These are phyloP conservation scores for Pestalotiopsis fici DNA, from an alignment of 2,329 filamentous ascomycete species.

Conservation along the genomic window DNA sequence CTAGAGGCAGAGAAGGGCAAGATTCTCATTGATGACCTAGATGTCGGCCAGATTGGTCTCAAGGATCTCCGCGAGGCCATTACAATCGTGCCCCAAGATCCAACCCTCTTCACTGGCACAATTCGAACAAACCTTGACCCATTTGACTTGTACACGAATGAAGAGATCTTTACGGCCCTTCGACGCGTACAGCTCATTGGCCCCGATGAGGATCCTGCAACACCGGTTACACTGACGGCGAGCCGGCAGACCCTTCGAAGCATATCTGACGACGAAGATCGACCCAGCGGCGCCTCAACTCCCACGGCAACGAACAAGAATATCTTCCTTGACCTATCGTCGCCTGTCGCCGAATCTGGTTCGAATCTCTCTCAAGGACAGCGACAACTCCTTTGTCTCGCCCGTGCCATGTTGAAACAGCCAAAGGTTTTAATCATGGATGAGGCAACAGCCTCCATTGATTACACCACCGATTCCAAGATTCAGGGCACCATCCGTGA, in stretches of 20 bases:
- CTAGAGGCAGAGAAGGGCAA: conserved; percentile 88
- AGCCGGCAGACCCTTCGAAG: conserved; percentile 11
- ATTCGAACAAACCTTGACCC: conserved; percentile 92
- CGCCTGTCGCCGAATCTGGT: conserved; percentile 84
- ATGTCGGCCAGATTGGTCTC: conserved; percentile 88
- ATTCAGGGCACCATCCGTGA: conserved; percentile 97
- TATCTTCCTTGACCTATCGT: conserved; percentile 84
- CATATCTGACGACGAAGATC: conserved; percentile 9
- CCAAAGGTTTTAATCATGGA: conserved; percentile 98
- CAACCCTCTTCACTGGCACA: conserved; percentile 89
- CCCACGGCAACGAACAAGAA: conserved; percentile 80
- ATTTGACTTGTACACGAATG: conserved; percentile 85
- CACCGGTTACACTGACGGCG: conserved; percentile 19
- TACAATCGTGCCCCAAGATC: conserved; percentile 97
- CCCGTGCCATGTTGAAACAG: conserved; percentile 85
- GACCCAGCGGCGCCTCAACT: conserved; percentile 21
- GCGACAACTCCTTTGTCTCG: conserved; percentile 90
- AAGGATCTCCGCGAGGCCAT: conserved; percentile 90
- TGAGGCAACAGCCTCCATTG: conserved; percentile 95
- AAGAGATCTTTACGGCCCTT: conserved; percentile 84
- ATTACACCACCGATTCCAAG: conserved; percentile 92
- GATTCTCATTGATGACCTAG: conserved; percentile 88
- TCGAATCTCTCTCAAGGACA: conserved; percentile 96
- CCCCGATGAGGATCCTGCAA: conserved; percentile 43
- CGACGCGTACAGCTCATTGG: conserved; percentile 87